Base-by-base conservation (phyloP, 1,139 yeast species). In the Taphrina wiesneri region DNA sequence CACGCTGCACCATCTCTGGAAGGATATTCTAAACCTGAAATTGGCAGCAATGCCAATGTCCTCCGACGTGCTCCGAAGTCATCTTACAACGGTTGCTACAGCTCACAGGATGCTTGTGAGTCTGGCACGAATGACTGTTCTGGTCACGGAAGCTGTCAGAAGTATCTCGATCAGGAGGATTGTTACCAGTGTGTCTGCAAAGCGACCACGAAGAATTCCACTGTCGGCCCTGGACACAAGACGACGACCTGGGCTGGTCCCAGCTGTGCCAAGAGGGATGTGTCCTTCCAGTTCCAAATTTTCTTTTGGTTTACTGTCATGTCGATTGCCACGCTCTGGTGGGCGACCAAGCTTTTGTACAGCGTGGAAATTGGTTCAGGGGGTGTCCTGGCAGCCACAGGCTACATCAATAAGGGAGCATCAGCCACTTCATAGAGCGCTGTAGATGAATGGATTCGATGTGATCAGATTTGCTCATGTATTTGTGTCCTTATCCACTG, bases 181-280 rank as follows among this genome's bases (percentile, higher is more conserved):
- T 67, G 69, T 26, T 87, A 83, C 82, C 77, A 80, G 52, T 87
- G 92, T 76, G 77, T 78, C 49, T 86, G 91, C 75, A 73, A 80
- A 23, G 75, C 87, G 17, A 79, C 85, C 17, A 77, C 75, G 67
- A 78, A 83, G 73, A 76, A 78, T 49, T 75, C 75, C 39, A 77
- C 79, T 21, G 78, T 77, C 69, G 65, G 51, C 23, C 36, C 56
- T 1, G 67, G 67, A 62, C 79, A 79, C 70, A 72, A 72, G 71
- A 86, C 90, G 28, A 83, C 86, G 54, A 75, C 77, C 67, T 87
- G 90, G 89, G 82, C 85, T 1, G 93, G 92, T 34, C 74, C 72
- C 66, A 84, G 84, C 68, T 87, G 92, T 74, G 78, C 82, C 70
- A 86, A 86, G 79, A 80, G 80, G 73, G 90, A 87, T 72, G 81